Base-by-base conservation (phyloP, 2,329 filamentous ascomycete species). In the Penicillium sp. region DNA sequence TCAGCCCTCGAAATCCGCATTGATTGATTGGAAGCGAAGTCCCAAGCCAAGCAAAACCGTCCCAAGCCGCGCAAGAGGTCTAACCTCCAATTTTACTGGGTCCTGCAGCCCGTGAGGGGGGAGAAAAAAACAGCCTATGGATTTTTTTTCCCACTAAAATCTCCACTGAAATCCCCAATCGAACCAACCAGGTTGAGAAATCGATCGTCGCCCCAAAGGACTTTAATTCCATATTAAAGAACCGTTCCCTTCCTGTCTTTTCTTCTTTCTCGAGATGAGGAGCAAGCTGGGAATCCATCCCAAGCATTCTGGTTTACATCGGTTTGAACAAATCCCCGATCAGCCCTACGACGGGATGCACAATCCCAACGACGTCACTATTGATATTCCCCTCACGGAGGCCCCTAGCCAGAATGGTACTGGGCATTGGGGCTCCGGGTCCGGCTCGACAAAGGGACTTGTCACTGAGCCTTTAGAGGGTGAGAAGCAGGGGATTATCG, bases 321-420 rank as follows among this genome's bases (percentile, higher is more conserved):
- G 77, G 54, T 81, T 81, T 57, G 69, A 78, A 54, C 75, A 74
- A 22, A 69, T 77, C 42, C 73, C 68, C 29, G 74, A 75, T 47
- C 63, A 62, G 33, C 50, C 66, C 9, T 66, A 67, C 27, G 65
- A 72, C 62, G 73, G 71, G 51, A 81, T 81, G 78, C 64, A 71
- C 50, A 77, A 76, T 55, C 76, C 79, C 27, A 78, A 82, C 61
- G 82, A 85, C 65, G 80, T 79, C 44, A 84, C 83, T 26, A 84
- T 84, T 65, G 81, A 87, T 63, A 88, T 88, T 52, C 86, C 86
- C 8, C 76, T 88, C 60, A 80, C 84, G 63, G 79, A 78, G 48
- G 81, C 86, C 42, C 72, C 78, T 61, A 83, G 79, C 55, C 77
- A 78, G 57, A 77, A 76, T 13, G 78, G 77, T 39, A 76, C 74